A percentile compares a stretch with the other conserved stretches of the same genome.
Evolutionary conservation across 192 early-diverging fungal genomes (phyloP).

Genomic region (Linnemannia exigua): DNA sequence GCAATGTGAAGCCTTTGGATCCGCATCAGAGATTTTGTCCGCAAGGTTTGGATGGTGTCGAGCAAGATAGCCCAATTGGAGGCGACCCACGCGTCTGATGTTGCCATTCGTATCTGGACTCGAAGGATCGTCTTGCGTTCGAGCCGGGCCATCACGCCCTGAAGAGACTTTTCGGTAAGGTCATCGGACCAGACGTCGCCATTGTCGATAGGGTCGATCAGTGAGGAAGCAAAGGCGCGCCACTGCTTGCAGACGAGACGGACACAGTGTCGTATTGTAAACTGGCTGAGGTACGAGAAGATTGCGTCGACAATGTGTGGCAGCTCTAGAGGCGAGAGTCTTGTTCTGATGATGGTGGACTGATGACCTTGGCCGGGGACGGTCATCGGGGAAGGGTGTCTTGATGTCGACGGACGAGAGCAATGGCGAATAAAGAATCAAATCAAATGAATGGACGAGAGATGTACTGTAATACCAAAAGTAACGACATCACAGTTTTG

Average conservation of each 20-base stretch:
- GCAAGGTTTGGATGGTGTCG: constrained; percentile 1
- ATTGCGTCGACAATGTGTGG: constrained; percentile 20
- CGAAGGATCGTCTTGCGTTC: constrained; percentile 3
- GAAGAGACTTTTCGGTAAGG: not conserved
- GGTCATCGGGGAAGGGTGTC: not conserved
- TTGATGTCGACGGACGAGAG: not conserved
- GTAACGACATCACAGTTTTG: not conserved
- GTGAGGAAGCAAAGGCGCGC: not conserved
- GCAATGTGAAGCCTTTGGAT: not conserved
- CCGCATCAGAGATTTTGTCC: constrained; percentile 2
- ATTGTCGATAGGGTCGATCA: not conserved
- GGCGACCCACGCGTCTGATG: not conserved
- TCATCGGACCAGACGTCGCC: constrained; percentile 6
- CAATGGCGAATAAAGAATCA: not conserved
- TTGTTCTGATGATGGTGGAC: not conserved
- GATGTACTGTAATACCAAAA: not conserved
- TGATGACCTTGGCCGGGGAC: constrained; percentile 1
- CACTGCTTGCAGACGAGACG: constrained; percentile 15
- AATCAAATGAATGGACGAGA: not conserved
- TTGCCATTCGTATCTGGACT: not conserved
- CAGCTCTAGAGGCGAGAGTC: not conserved
- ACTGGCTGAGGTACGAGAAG: constrained; percentile 23
- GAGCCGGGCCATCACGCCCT: not conserved
- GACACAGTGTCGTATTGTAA: not conserved
- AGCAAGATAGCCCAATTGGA: constrained; percentile 2